phyloP scores from a whole-genome alignment of 306 rosid genomes.

The Trifolium fragiferum region DNA sequence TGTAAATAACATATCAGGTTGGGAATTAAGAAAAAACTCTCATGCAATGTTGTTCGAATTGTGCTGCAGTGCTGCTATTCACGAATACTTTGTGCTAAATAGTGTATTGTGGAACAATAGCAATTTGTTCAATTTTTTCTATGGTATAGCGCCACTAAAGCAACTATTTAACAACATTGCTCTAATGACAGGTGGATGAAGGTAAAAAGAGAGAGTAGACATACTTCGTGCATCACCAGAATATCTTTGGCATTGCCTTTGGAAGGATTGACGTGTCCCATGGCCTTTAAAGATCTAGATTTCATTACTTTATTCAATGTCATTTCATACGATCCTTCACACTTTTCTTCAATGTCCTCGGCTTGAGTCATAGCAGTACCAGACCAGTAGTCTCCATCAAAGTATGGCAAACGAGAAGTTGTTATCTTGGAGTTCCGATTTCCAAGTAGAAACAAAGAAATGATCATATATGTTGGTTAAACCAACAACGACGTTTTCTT shows the following conservation, averaged over 20 bases:
- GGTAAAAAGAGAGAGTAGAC: constrained; percentile 29
- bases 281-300: constrained; percentile 54
- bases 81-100: too few relatives aligned
- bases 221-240: constrained; percentile 65
- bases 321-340: constrained; percentile 32
- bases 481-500: constrained; percentile 59
- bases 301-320: constrained; percentile 26
- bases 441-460: constrained; percentile 51
- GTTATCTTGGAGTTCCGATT: constrained; percentile 56
- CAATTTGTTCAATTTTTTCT: too few relatives aligned
- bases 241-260: constrained; percentile 51
- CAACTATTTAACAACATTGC: too few relatives aligned
- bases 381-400: constrained; percentile 75
- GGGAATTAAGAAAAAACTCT: too few relatives aligned
- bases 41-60: too few relatives aligned
- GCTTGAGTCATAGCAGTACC: constrained; percentile 50
- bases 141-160: too few relatives aligned
- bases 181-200: background rate
- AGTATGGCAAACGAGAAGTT: constrained; percentile 65
- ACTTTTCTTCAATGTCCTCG: constrained; percentile 39
- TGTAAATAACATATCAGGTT: too few relatives aligned
- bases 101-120: too few relatives aligned
- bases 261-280: constrained; percentile 59
- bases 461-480: constrained; percentile 57
- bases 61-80: too few relatives aligned